Evolutionary conservation across 2,329 filamentous ascomycete species (phyloP), one percentile per base, ranked within the genome.

Genomic region (Chaetomium strumarium): DNA sequence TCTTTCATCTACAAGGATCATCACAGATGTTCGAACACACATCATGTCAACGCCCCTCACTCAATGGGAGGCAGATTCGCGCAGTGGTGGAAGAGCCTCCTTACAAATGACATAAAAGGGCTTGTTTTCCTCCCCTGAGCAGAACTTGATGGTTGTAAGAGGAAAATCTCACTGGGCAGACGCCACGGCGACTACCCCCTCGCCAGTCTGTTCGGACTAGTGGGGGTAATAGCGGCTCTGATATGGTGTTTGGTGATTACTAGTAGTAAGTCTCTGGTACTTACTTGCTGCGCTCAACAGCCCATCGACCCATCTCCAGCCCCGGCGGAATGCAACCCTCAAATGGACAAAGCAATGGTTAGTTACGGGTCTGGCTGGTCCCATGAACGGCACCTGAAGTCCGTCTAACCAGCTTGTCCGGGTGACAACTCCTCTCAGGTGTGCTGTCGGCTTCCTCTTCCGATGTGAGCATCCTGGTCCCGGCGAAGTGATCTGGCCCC

Each of bases 1-100:
- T 60, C 58, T 56, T 42, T 59, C 57, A 60, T 60, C 58, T 56
- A 58, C 36, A 39, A 48, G 43, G 55, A 55, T 54, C 48, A 57
- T 19, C 11, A 38, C 52, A 53, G 51, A 57, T 60, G 55, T 13
- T 9, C 34, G 34, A 56, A 53, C 38, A 33, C 16, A 40, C 47
- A 44, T 47, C 39, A 30, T 20, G 19, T 36, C 31, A 52, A 45
- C 41, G 37, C 29, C 37, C 31, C 33, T 16, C 16, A 34, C 17
- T 55, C 12, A 44, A 44, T n/a, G 29, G n/a, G 10, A 17, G 29
- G 37, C 40, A 44, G 46, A 43, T 47, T 46, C 34, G 31, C 29
- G 30, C 16, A 8, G 10, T 16, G 13, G 12, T 19, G 14, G 31
- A 37, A 33, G n/a, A 13, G 10, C 14, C 11, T 7, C 2, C 19